Evolutionary conservation across 1,284 basidiomycete genomes (phyloP), one percentile per base, ranked within the genome.

Genomic region (Malassezia equina): DNA sequence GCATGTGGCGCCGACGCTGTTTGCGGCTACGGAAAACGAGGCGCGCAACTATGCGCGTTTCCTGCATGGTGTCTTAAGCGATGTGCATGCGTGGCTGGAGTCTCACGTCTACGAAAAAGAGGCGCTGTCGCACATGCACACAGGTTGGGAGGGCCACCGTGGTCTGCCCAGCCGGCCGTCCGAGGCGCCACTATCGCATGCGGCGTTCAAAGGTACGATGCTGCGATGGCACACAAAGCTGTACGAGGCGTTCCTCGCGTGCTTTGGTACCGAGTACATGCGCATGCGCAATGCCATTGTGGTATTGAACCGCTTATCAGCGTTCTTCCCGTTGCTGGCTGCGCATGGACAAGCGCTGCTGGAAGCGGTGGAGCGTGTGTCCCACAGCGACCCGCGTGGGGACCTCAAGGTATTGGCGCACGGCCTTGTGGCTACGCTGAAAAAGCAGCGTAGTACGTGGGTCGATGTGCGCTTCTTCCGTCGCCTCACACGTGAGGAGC

Each of bases 21-120:
- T 91, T 73, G 86, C 87, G 1, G 91, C 88, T 66, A 94, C 90
- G 49, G 93, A 94, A 77, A 89, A 88, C 65, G 93, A 99, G 76
- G 90, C 90, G 7, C 83, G 86, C 52, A 98, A 95, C 76, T 91
- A 91, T 69, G 90, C 64, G 19, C 58, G 69, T 13, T 94, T 93
- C 77, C 77, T 98, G 29, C 79, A 82, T 28, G 85, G 86, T 4
- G 80, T 90, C 51, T 78, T 93, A 59, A 79, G 79, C 17, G 90
- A 90, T 34, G 33, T 61, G 41, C 58, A 63, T 34, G 55, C 63
- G 2, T 67, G 63, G 63, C 41, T 67, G 12, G 24, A 4, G 19
- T 53, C 54, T 17, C 58, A 58, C 27, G 51, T 54, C 1, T 66
- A 63, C 45, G 42, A 58, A 7, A 55, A 50, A 28, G 52, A 55